Conservation (phyloP, 148 eudicot genomes). For the Rhododendron mucronatum region DNA sequence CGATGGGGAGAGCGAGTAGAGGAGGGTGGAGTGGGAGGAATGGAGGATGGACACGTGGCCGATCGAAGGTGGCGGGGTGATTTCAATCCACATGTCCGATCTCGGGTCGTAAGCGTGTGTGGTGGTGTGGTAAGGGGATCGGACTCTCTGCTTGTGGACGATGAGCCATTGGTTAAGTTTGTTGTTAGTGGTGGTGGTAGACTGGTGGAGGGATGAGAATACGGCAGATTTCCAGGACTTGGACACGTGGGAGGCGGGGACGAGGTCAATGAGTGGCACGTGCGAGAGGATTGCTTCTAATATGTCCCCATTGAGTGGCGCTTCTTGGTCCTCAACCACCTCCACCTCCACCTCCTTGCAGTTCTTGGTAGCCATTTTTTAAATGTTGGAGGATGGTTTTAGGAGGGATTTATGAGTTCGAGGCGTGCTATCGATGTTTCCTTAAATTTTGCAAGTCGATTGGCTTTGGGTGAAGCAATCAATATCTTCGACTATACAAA, state of each 20-base stretch:
- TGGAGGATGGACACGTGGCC: slow-evolving; percentile 16
- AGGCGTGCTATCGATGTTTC: background rate
- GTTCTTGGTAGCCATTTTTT: background rate
- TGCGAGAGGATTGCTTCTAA: slow-evolving; percentile 47
- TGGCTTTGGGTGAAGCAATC: too few relatives aligned
- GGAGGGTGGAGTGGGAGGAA: slow-evolving; percentile 40
- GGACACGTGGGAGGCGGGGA: slow-evolving; percentile 42
- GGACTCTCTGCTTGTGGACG: slow-evolving; percentile 36
- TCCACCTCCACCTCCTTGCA: background rate
- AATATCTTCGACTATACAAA: too few relatives aligned
- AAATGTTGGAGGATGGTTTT: background rate
- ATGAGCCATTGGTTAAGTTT: slow-evolving; percentile 59
- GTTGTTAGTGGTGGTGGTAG: background rate
- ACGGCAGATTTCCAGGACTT: slow-evolving; percentile 49
- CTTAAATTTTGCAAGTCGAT: too few relatives aligned
- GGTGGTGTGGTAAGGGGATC: slow-evolving; percentile 14
- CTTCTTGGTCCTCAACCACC: background rate
- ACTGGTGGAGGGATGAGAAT: slow-evolving; percentile 30
- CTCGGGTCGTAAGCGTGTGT: slow-evolving; percentile 60
- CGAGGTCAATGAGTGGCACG: slow-evolving; percentile 56
- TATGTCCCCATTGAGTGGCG: slow-evolving; percentile 43
- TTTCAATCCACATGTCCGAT: slow-evolving; percentile 40
- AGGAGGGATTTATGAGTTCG: background rate
- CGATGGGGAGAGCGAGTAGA: slow-evolving; percentile 30
- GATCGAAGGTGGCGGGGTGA: slow-evolving; percentile 9